A percentile compares a stretch with the other conserved stretches of the same genome.
Conservation (phyloP, 2,329 filamentous ascomycete genomes). For the Penicillium sp. region DNA sequence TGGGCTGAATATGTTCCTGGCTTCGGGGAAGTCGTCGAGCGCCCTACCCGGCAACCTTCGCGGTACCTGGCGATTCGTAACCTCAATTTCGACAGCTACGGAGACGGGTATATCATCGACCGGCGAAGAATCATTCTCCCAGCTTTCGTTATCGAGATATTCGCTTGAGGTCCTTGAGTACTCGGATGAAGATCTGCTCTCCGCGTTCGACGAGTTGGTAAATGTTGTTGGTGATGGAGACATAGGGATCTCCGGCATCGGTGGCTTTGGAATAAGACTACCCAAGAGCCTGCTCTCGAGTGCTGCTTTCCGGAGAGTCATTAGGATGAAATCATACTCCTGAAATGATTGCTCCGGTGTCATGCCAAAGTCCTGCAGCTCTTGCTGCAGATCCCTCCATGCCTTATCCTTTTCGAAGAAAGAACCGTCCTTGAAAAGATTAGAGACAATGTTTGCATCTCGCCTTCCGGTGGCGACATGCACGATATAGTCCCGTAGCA, state of each 20-base stretch:
- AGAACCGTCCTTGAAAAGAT: constrained; percentile 2
- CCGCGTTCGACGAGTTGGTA: background rate
- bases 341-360: constrained; percentile 6
- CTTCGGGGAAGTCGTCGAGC: background rate
- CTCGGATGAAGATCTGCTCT: background rate
- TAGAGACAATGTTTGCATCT: background rate
- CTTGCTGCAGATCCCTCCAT: constrained; percentile 12
- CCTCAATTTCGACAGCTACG: background rate
- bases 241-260: background rate
- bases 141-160: background rate
- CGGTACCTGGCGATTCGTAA: background rate
- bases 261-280: background rate
- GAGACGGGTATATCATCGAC: background rate
- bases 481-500: constrained; percentile 8
- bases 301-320: constrained; percentile 7
- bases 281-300: constrained; percentile 6
- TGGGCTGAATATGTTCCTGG: background rate
- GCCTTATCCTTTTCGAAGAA: constrained; percentile 1
- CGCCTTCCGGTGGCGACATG: constrained; percentile 7
- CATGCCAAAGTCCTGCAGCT: constrained; percentile 13
- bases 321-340: constrained; percentile 13
- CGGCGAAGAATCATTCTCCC: background rate
- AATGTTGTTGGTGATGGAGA: constrained; percentile 1
- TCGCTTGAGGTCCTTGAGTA: background rate
- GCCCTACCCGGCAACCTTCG: background rate